Conservation (phyloP, 73 alveolate genomes). For the Urostyla sp. region DNA sequence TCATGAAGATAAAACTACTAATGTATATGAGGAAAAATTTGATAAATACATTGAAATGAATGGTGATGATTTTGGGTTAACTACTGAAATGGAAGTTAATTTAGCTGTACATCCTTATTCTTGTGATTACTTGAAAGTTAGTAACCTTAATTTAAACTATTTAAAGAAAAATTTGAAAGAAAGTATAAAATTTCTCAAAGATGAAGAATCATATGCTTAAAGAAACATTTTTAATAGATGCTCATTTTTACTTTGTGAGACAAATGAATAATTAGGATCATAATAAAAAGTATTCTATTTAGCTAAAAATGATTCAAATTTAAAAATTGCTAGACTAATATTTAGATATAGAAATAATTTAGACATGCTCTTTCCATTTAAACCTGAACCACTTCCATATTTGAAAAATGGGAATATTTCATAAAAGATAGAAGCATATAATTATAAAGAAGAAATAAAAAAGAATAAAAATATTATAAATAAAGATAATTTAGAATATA, state of each 20-base stretch:
- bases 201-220: conserved; percentile 56
- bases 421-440: not conserved
- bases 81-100: conserved; percentile 56
- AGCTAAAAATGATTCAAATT: conserved; percentile 33
- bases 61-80: conserved; percentile 54
- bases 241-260: conserved; percentile 24
- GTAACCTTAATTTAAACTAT: conserved; percentile 37
- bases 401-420: not conserved
- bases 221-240: conserved; percentile 55
- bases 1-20: conserved; percentile 49
- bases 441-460: conserved; percentile 6
- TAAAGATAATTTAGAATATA: conserved; percentile 40
- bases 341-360: conserved; percentile 54
- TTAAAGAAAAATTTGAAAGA: conserved; percentile 48
- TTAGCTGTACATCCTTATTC: conserved; percentile 42
- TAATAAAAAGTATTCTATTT: conserved; percentile 13
- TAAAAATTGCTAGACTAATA: conserved; percentile 44
- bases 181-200: conserved; percentile 41
- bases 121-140: conserved; percentile 34
- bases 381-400: conserved; percentile 40
- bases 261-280: not conserved
- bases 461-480: conserved; percentile 9
- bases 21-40: conserved; percentile 51
- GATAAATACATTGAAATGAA: conserved; percentile 21
- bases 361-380: conserved; percentile 35